Base-by-base conservation (phyloP, 352 stramenopile species). In the Detonula confervacea region DNA sequence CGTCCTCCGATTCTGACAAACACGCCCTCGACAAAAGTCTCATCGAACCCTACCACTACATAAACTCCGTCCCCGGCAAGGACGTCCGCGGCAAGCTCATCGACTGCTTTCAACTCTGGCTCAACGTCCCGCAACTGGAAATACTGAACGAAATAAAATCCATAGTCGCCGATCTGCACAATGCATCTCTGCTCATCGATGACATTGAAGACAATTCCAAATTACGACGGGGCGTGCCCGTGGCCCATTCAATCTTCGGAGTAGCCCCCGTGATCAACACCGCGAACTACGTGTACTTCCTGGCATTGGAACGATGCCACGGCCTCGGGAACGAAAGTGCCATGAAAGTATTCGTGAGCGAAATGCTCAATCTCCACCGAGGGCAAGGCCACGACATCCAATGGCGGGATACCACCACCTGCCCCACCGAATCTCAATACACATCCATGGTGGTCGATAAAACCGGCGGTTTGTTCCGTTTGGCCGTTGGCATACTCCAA, bases 181-280 rank as follows among this genome's bases (percentile, higher is more conserved):
- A 98, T 86, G 96, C 96, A 54, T 97, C 92, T 73, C 88, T 99
- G 0, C 86, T 98, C 81, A 96, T 99, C 57, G 97, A 98, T 84
- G 97, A 99, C 79, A 98, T 99, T 86, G 97, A 99, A 87, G 97
- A 99, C 87, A 97, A 97, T 83, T 98, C 95, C 44, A 97, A 98
- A 82, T 91, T 98, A 77, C 89, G 97, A 12, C 89, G 97, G 4
- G 96, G 96, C 1, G 67, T 91, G 27, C 96, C 96, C 5, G 96
- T 98, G 16, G 96, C 97, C 20, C 97, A 99, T 85, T 90, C 92
- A 1, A 98, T 99, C 82, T 99, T 98, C 83, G 97, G 97, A 35
- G 88, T 98, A 5, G 93, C 97, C 0, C 92, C 94, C 30, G 97
- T 96, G n/a, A 98, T 99, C 81, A 99, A 99, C 87, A 97, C 92